phyloP scores from a whole-genome alignment of 2,329 filamentous ascomycete genomes.

The Scedosporium minutisporum region DNA sequence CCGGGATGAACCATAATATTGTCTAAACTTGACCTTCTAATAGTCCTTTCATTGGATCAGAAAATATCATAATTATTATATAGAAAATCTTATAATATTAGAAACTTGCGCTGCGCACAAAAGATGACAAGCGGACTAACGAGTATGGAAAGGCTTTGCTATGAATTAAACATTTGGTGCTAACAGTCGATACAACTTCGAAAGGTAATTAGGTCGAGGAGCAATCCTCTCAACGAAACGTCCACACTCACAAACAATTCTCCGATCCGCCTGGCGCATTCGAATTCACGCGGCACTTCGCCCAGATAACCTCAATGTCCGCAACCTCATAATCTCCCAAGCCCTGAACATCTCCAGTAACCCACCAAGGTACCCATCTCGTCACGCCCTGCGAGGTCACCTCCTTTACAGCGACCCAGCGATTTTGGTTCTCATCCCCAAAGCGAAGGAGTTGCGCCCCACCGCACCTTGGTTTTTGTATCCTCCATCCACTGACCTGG shows the following conservation, averaged over 20 bases:
- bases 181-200: too few species aligned
- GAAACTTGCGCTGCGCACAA: too few species aligned
- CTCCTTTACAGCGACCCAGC: neutral
- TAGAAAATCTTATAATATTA: too few species aligned
- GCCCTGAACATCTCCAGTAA: neutral
- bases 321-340: neutral
- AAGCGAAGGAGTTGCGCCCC: neutral
- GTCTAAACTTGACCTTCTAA: too few species aligned
- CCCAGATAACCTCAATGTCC: neutral
- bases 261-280: neutral
- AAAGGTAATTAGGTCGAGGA: too few species aligned
- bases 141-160: too few species aligned
- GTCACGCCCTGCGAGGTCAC: neutral
- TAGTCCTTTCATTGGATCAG: too few species aligned
- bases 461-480: neutral
- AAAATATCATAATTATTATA: too few species aligned
- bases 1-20: too few species aligned
- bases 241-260: neutral
- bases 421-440: neutral
- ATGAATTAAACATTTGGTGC: too few species aligned
- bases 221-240: too few species aligned
- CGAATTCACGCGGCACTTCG: neutral
- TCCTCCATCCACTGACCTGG: neutral
- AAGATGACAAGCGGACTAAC: too few species aligned
- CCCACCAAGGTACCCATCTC: neutral